Evolutionary conservation across 495 filamentous ascomycete genomes (phyloP), one percentile per base, ranked within the genome.

Genomic region (Stereocaulon alpinum): DNA sequence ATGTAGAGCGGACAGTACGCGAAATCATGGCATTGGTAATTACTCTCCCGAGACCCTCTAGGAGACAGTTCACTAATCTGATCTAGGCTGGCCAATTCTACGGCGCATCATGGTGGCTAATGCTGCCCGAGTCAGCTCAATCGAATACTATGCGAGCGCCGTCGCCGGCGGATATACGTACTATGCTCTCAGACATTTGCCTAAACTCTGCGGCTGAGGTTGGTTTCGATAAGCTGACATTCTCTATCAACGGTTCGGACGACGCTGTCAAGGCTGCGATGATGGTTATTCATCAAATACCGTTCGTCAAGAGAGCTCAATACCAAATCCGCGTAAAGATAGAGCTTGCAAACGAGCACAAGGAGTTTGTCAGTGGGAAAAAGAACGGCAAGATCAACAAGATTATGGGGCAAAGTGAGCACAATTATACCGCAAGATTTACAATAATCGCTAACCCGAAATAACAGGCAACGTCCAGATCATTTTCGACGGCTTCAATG

Each of bases 321-420:
- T 94, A 93, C 64, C 89, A 91, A 67, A 94, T 97, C 70, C 84
- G 90, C 15, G 91, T 97, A 67, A 96, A 95, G 80, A 95, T 98
- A 55, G 93, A 98, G 74, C 85, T 98, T 30, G 94, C 93, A 59
- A 97, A 97, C 68, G 93, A 98, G 75, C 93, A 98, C 73, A 98
- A 98, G 73, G 93, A 98, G 69, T 98, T 98, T 68, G 93, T 98
- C 47, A 94, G 90, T 62, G 93, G 93, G 49, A 99, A 99, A 76
- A 99, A 97, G 79, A 97, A 97, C 66, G 93, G 93, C 74, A 99
- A 99, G 77, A 97, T 99, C 71, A 99, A 99, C 79, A 99, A 99
- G 81, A 99, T 99, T 69, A 97, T 99, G 94, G 91, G 91, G 15
- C 91, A 96, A 71, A 93, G 89, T 84, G 77, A 62, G 80, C 34